Evolutionary conservation across 495 filamentous ascomycete genomes (phyloP), one percentile per base, ranked within the genome.

Genomic region (Talaromyces ruber): DNA sequence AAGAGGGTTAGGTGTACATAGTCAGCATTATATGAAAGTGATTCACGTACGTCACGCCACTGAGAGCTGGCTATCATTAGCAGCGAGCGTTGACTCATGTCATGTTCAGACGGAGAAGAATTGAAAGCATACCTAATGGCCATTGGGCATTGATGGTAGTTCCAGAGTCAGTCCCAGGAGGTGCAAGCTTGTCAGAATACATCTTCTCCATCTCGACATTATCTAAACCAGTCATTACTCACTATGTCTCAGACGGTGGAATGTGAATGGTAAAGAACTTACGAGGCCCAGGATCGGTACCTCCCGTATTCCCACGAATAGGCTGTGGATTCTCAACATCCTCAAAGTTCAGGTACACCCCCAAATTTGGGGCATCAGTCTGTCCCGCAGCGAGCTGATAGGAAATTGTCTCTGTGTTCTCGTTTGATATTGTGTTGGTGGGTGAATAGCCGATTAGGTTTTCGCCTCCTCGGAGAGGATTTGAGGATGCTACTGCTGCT

Each of bases 101-200:
- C 12, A 54, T 28, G 5, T 4, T 34, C 22, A 39, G 50, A 28
- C 12, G 24, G 29, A 4, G 22, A 25, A 24, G 4, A 8, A n/a
- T 22, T 1, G 9, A 30, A 4, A 60, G 59, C 68, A 65, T 67
- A 61, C 86, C 88, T 68, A 92, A 78, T 0, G 86, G 86, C 88
- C 88, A 92, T 65, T 88, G 83, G 1, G 85, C 83, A 66, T 90
- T 88, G 26, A 81, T 75, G 0, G 88, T 82, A 51, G 74, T 72
- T 1, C 88, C 88, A 37, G 71, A 60, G 67, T 91, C 88, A 0
- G 86, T 88, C 2, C 79, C 81, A 0, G 88, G 88, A 2, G 88
- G 86, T 0, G 86, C 86, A 34, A 84, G 79, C 7, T 84, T 75
- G 66, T 91, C 86, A 4, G 84, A 83, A 64, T 91, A 88, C 14